Percentiles rank a stretch among this genome's conserved stretches.
Evolutionary conservation across 140 eudicot genomes (phyloP).

Genomic region (Ambrosia hybrid): DNA sequence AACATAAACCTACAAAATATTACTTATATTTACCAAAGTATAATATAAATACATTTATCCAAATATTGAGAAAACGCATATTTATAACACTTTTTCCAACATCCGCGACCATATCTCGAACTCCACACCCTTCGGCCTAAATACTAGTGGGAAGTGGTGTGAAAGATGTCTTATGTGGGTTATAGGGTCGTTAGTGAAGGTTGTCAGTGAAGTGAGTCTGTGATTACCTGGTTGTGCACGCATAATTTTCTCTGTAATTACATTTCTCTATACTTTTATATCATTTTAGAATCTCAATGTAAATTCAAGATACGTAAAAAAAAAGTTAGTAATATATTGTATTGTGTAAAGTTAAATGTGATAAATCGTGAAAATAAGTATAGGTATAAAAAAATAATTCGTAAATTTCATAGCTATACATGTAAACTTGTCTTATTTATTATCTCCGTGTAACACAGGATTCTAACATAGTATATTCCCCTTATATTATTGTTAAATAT

Average conservation of each 20-base stretch:
- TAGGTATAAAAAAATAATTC: neutral
- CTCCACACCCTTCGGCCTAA: too few species aligned
- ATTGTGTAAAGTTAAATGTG: neutral
- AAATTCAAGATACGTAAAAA: neutral
- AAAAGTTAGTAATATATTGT: neutral
- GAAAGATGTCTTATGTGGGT: neutral
- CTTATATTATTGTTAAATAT: too few species aligned
- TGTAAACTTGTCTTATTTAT: neutral
- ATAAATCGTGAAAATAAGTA: neutral
- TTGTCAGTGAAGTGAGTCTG: neutral
- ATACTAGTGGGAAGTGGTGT: neutral
- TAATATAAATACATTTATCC: too few species aligned
- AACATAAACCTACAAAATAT: too few species aligned
- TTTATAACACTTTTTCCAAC: too few species aligned
- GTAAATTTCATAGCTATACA: neutral
- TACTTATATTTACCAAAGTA: too few species aligned
- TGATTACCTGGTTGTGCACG: neutral
- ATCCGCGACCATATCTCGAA: too few species aligned
- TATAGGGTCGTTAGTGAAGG: neutral
- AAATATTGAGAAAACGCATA: too few species aligned
- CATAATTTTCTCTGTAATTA: neutral
- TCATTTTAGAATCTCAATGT: neutral
- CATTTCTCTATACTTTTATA: neutral
- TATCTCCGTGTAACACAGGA: too few species aligned
- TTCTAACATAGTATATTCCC: too few species aligned